phyloP scores from a whole-genome alignment of 2,329 filamentous ascomycete genomes.

The Calycina herbarum region DNA sequence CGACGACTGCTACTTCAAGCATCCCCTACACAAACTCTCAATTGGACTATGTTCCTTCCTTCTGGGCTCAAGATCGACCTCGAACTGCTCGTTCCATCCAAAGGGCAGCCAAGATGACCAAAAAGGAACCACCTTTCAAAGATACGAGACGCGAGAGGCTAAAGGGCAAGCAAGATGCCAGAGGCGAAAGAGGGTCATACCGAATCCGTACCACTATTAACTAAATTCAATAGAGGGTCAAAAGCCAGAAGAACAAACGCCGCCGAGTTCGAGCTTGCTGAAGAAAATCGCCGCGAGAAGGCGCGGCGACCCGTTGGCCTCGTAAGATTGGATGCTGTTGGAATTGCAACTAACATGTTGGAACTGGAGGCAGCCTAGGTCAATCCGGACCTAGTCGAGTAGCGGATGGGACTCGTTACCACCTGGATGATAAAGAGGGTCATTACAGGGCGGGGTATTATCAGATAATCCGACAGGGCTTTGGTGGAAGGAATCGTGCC shows the following conservation, averaged over 20 bases:
- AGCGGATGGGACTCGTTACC: neutral
- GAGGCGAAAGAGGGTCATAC: neutral
- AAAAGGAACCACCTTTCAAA: neutral
- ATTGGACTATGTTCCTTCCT: too few species aligned
- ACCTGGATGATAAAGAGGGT: constrained; percentile 3
- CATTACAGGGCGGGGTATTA: neutral
- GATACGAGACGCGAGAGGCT: neutral
- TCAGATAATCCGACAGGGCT: constrained; percentile 4
- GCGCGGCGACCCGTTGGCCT: neutral
- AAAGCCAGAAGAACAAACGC: neutral
- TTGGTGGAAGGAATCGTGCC: neutral
- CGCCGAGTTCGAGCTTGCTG: constrained; percentile 2
- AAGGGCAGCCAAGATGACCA: neutral
- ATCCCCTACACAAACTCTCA: too few species aligned
- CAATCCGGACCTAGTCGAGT: neutral
- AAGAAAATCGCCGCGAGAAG: constrained; percentile 1
- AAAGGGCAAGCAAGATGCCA: neutral
- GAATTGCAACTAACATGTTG: constrained; percentile 5
- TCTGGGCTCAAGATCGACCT: neutral
- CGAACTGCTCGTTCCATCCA: neutral
- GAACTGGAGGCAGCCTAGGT: neutral
- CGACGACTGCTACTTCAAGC: too few species aligned
- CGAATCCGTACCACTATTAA: neutral
- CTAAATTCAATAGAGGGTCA: neutral
- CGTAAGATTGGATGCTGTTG: neutral